Conservation (phyloP, 2,329 filamentous ascomycete genomes). For the Pyrenophora tritici-repentis region DNA sequence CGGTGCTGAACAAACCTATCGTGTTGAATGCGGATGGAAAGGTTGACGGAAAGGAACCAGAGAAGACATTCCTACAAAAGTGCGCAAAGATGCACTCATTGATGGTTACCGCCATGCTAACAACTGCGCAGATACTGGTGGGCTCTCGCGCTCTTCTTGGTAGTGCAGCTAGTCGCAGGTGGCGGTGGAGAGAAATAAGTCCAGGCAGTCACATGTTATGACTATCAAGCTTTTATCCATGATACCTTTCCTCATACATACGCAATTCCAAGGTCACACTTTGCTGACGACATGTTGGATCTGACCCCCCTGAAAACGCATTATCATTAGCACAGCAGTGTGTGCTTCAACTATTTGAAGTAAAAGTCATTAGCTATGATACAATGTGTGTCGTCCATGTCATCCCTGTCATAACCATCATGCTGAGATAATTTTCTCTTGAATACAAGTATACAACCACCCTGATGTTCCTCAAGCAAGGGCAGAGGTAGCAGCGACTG, state of each 20-base stretch:
- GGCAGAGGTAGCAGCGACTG: constrained; percentile 6
- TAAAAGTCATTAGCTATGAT: constrained; percentile 6
- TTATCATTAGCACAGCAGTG: neutral
- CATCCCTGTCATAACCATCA: neutral
- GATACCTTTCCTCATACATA: neutral
- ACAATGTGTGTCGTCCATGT: constrained; percentile 1
- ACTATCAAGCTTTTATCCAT: neutral
- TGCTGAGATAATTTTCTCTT: neutral
- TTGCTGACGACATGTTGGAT: neutral
- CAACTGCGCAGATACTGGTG: constrained; percentile 54
- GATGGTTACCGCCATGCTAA: constrained; percentile 14
- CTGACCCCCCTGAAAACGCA: neutral
- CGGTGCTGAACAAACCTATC: constrained; percentile 58
- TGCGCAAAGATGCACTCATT: constrained; percentile 32
- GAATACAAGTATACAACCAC: constrained; percentile 6
- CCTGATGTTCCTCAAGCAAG: constrained; percentile 1
- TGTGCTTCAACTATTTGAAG: neutral
- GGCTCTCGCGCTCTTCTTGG: constrained; percentile 54
- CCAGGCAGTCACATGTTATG: neutral
- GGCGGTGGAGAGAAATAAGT: constrained; percentile 43
- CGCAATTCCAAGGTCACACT: neutral
- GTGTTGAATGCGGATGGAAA: constrained; percentile 61
- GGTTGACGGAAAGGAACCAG: constrained; percentile 52
- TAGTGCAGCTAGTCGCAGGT: constrained; percentile 53
- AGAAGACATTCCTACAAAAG: constrained; percentile 60